Percentiles rank a stretch among this genome's conserved stretches.
Conservation (phyloP, 176 grass and related monocot genomes). For the Eremochloa ophiuroides region DNA sequence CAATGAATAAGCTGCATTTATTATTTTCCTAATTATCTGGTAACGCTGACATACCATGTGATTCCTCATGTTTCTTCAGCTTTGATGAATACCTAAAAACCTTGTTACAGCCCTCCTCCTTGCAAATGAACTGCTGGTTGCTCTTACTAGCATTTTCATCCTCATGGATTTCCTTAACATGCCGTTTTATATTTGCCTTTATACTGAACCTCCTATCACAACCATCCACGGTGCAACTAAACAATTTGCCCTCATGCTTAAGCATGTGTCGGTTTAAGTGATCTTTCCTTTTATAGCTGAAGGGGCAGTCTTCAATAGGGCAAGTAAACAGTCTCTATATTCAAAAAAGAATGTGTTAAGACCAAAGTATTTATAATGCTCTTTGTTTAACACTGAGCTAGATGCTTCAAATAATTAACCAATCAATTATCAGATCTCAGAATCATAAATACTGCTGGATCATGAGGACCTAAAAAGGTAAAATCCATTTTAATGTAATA, state of each 20-base stretch:
- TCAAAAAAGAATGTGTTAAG: neutral
- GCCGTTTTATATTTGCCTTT: constrained; percentile 60
- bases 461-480: neutral
- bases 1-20: neutral
- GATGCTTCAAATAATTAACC: neutral
- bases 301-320: constrained; percentile 49
- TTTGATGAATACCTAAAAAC: constrained; percentile 61
- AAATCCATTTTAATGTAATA: neutral
- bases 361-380: constrained; percentile 1
- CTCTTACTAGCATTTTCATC: no score
- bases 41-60: constrained; percentile 47
- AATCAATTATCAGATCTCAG: neutral
- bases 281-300: constrained; percentile 63
- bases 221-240: constrained; percentile 41
- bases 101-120: constrained; percentile 65
- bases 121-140: constrained; percentile 41
- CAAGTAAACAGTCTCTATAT: constrained; percentile 50
- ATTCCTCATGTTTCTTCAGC: constrained; percentile 67
- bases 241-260: constrained; percentile 56
- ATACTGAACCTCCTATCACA: constrained; percentile 51
- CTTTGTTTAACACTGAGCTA: neutral
- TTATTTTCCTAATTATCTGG: neutral
- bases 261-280: constrained; percentile 63
- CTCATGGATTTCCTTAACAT: constrained; percentile 56
- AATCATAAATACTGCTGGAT: neutral